Evolutionary conservation across 306 rosid genomes (phyloP), one percentile per base, ranked within the genome.

Genomic region (Rubus parviflorus): DNA sequence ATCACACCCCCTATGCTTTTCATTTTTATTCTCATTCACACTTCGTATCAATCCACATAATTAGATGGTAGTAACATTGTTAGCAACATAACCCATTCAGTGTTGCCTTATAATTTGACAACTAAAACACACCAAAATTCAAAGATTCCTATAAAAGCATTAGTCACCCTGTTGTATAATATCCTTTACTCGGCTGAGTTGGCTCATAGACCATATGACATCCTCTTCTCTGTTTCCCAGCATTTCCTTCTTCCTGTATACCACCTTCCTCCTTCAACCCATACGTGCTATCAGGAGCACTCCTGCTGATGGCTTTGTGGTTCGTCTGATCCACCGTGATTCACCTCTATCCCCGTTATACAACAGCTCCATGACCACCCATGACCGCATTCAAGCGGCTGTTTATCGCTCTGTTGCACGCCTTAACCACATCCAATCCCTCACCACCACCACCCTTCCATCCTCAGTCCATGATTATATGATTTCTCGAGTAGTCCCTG

Each of bases 311-410:
- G 75, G 70, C 61, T 70, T 79, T 23, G 52, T 35, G 2, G 56
- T 62, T 38, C 52, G 58, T 38, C 45, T 62, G 35, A 56, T 82
- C 68, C 83, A 75, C 73, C 77, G 47, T 0, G 83, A 79, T 68
- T 78, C 74, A 1, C 83, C 81, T 20, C 53, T 62, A 3, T 81
- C 78, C 63, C 77, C 85, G 20, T 38, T 81, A 35, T 72, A 70
- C 73, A 56, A 78, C 69, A 73, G 30, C 20, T 25, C 78, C 52
- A 72, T 75, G 72, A 68, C 63, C 9, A 12, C 58, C 19, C 40
- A 72, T 46, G 77, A 83, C 25, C 37, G 68, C 6, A 68, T 16
- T 42, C 56, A 43, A 64, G 63, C 58, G 3, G 47, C 79, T 38
- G 62, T 71, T 46, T 54, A 23, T 49, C 72, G 77, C 8, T 77